A percentile compares a stretch with the other conserved stretches of the same genome.
Conservation (phyloP, 2,329 filamentous ascomycete genomes). For the Neofusicoccum cordaticola region DNA sequence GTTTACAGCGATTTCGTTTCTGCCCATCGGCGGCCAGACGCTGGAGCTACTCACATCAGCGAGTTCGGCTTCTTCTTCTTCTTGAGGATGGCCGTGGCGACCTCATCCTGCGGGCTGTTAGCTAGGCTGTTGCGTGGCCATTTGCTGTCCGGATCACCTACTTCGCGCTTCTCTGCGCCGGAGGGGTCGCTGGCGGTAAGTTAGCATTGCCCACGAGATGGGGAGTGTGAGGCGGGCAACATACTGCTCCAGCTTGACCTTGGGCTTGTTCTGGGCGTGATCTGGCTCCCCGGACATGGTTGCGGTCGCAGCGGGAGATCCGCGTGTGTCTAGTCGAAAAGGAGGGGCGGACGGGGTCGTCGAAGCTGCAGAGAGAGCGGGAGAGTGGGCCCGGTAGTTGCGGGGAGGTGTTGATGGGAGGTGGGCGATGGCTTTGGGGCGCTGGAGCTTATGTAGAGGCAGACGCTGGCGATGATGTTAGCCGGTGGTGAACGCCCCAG, state of each 20-base stretch:
- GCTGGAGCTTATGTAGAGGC: slow-evolving; percentile 14
- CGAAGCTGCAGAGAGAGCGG: slow-evolving; percentile 4
- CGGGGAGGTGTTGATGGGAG: slow-evolving; percentile 5
- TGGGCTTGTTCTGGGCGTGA: slow-evolving; percentile 42
- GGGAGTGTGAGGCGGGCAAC: slow-evolving; percentile 24
- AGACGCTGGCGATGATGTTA: slow-evolving; percentile 18
- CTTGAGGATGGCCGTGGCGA: slow-evolving; percentile 93
- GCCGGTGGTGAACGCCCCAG: slow-evolving; percentile 12
- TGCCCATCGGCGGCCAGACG: neutral
- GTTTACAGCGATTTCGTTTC: neutral
- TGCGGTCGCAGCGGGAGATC: slow-evolving; percentile 14
- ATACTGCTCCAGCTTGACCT: slow-evolving; percentile 49
- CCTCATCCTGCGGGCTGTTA: slow-evolving; percentile 67
- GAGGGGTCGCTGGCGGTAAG: slow-evolving; percentile 70
- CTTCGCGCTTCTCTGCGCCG: slow-evolving; percentile 80
- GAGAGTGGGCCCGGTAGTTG: neutral
- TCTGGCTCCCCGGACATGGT: slow-evolving; percentile 52
- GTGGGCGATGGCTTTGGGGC: neutral
- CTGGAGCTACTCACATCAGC: slow-evolving; percentile 68
- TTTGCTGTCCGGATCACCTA: slow-evolving; percentile 47
- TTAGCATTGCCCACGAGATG: slow-evolving; percentile 38
- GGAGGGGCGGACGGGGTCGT: neutral
- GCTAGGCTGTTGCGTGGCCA: slow-evolving; percentile 23
- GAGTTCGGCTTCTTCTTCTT: slow-evolving; percentile 99
- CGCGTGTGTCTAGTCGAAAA: neutral